Base-by-base conservation (phyloP, 306 rosid species). In the Glycyrrhiza uralensis region DNA sequence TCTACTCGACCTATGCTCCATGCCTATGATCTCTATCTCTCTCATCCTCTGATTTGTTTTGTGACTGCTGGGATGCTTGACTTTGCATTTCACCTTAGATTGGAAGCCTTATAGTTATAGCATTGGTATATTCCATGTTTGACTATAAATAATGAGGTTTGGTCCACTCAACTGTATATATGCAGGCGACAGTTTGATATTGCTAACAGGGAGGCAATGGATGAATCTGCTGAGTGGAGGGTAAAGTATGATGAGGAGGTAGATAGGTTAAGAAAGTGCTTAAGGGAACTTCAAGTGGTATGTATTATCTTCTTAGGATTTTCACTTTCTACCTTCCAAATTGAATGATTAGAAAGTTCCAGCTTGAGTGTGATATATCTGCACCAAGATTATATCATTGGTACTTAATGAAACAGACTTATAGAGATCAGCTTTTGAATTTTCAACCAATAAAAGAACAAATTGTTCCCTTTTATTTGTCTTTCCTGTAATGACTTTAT, bases 201-300 rank as follows among this genome's bases (percentile, higher is more conserved):
- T 60, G 96, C 97, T 22, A 88, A 79, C 55, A 75, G 84, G 74
- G 96, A 90, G 72, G 96, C 96, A 2, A 82, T 89, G 94, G 97
- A 94, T 69, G 96, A 94, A 70, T 91, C 98, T 63, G 98, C 98
- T 6, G 98, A 89, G 75, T 91, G 98, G 97, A 92, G 98, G 84
- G 77, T 83, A 17, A 83, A 75, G 80, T 94, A 85, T 33, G 99
- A 94, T 49, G 52, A 19, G 41, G 89, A 91, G 73, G 87, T 57
- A 20, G 87, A 82, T 20, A 91, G 66, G 81, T 69, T 74, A 17
- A 69, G 68, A 11, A 79, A 76, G 36, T 94, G 99, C 64, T 30
- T 68, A 10, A 76, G 67, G 33, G 80, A 94, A 61, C 96, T 94
- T 65, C 83, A 75, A 38, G 72, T 63, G 96, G 99, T 94, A 73